Evolutionary conservation across 2,329 filamentous ascomycete genomes (phyloP).

Genomic region (Colletotrichum viniferum): DNA sequence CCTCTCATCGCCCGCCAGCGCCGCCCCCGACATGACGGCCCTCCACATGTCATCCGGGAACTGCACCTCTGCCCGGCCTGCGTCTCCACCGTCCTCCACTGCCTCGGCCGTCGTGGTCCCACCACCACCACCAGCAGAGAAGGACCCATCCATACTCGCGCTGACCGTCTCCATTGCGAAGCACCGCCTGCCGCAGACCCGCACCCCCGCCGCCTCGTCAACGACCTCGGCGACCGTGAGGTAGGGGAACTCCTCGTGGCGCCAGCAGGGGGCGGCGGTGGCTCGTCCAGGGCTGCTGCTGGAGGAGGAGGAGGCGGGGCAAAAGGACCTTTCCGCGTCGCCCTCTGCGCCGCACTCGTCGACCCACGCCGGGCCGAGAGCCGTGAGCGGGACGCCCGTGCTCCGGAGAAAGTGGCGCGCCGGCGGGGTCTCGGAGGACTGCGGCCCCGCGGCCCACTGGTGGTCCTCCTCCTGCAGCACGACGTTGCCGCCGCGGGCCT

Average conservation of each 20-base stretch:
- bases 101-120: neutral
- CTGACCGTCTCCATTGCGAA: slow-evolving; percentile 53
- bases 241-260: slow-evolving; percentile 58
- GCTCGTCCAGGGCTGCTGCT: neutral
- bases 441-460: slow-evolving; percentile 50
- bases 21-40: slow-evolving; percentile 55
- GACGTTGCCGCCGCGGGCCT: slow-evolving; percentile 43
- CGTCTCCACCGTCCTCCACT: neutral
- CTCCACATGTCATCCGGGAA: slow-evolving; percentile 49
- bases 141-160: slow-evolving; percentile 31
- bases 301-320: slow-evolving; percentile 19
- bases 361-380: slow-evolving; percentile 53
- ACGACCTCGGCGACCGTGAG: slow-evolving; percentile 50
- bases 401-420: slow-evolving; percentile 50
- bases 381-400: slow-evolving; percentile 58
- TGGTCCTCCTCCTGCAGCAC: slow-evolving; percentile 63
- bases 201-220: slow-evolving; percentile 48
- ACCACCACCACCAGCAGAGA: neutral
- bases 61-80: slow-evolving; percentile 36
- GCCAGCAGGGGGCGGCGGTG: slow-evolving; percentile 54
- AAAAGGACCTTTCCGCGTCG: slow-evolving; percentile 46
- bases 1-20: slow-evolving; percentile 63
- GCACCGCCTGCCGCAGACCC: slow-evolving; percentile 49
- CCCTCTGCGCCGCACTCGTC: slow-evolving; percentile 50
- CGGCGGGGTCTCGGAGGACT: slow-evolving; percentile 43